Percentiles rank a stretch among this genome's conserved stretches.
These are phyloP conservation scores for Mucor sp. DNA, from an alignment of 371 early-diverging fungal species.

Conservation along the genomic window DNA sequence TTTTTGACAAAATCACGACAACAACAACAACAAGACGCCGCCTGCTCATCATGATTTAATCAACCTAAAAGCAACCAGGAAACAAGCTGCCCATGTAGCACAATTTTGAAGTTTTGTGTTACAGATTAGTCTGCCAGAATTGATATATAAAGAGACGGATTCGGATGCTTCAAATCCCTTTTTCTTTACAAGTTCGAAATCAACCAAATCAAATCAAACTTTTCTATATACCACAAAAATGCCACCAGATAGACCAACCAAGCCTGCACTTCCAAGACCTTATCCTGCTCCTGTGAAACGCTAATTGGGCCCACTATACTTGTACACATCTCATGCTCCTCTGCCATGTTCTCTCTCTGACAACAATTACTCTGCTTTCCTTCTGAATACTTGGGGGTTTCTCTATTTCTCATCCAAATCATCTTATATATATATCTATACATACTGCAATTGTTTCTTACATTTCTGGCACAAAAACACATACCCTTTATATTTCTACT, in stretches of 20 bases:
- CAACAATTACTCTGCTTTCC: constrained; percentile 3
- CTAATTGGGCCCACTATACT: not conserved
- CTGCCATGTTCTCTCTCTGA: not conserved
- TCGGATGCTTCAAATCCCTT: not conserved
- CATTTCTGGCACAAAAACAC: constrained; percentile 8
- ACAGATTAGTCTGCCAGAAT: not conserved
- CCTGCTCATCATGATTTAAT: not conserved
- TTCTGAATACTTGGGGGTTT: not conserved
- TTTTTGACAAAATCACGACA: not conserved
- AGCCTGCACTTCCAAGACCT: constrained; percentile 27
- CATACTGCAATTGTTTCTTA: constrained; percentile 9
- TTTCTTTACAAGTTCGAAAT: not conserved
- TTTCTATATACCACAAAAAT: constrained; percentile 10
- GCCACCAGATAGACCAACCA: constrained; percentile 32
- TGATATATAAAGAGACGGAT: not conserved
- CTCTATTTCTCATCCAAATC: not conserved
- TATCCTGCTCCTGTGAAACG: constrained; percentile 29
- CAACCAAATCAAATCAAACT: not conserved
- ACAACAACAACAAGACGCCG: not conserved
- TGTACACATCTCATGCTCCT: not conserved
- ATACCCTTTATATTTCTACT: not conserved
- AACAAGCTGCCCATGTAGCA: not conserved
- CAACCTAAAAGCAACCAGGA: not conserved
- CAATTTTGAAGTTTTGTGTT: constrained; percentile 5
- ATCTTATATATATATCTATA: not conserved